Evolutionary conservation across 495 filamentous ascomycete species (phyloP).

Genomic region (Usnea hakonensis): DNA sequence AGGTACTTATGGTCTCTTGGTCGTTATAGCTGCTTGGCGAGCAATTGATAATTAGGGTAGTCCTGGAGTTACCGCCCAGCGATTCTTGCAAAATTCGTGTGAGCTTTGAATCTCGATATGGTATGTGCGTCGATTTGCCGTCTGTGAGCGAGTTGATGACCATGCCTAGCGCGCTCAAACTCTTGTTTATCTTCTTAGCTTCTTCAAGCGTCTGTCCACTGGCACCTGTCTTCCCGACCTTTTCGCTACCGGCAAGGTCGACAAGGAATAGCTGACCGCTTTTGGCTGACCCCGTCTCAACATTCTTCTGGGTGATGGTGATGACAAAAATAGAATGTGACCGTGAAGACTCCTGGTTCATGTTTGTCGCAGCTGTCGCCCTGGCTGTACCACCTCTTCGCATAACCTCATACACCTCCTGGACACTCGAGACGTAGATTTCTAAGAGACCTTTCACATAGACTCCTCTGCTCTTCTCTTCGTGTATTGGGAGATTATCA

Average conservation of each 20-base stretch:
- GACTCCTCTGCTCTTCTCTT: conserved; percentile 91
- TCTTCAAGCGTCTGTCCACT: conserved; percentile 97
- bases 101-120: conserved; percentile 96
- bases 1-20: conserved; percentile 84
- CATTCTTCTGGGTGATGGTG: conserved; percentile 94
- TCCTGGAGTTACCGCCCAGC: conserved; percentile 92
- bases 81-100: conserved; percentile 96
- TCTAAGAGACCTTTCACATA: conserved; percentile 95
- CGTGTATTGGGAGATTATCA: conserved; percentile 93
- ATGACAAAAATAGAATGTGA: conserved; percentile 99
- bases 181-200: conserved; percentile 99
- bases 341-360: conserved; percentile 98
- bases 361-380: conserved; percentile 97
- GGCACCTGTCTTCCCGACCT: conserved; percentile 96
- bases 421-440: conserved; percentile 90
- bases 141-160: conserved; percentile 97
- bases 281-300: conserved; percentile 93
- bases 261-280: conserved; percentile 95
- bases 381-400: conserved; percentile 79
- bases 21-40: conserved; percentile 98
- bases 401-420: conserved; percentile 97
- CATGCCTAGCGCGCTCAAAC: conserved; percentile 94
- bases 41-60: conserved; percentile 96
- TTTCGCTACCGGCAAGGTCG: conserved; percentile 95
- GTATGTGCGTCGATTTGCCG: conserved; percentile 94